phyloP scores from a whole-genome alignment of 148 eudicot genomes.

The Nyssa sinensis region DNA sequence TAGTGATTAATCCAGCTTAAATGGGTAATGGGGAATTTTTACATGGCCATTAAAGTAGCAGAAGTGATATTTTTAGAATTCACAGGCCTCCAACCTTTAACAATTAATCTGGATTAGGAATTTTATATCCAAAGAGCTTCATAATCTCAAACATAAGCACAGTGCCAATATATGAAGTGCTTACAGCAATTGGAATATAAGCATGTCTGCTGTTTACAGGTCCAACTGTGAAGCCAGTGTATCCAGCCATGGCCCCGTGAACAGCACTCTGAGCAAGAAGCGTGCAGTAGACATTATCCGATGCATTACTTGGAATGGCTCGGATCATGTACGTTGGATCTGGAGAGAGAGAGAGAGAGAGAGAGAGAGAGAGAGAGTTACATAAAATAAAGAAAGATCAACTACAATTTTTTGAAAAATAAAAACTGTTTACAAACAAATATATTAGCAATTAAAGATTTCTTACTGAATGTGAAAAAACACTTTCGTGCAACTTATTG shows the following conservation, averaged over 20 bases:
- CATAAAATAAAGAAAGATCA: neutral
- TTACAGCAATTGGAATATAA: conserved; percentile 56
- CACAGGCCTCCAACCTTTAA: too few relatives aligned
- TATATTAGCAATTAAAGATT: too few relatives aligned
- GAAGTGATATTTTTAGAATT: too few relatives aligned
- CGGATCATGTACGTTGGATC: conserved; percentile 72
- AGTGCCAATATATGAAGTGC: conserved; percentile 7
- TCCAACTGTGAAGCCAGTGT: conserved; percentile 60
- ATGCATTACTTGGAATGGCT: conserved; percentile 62
- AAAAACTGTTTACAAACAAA: too few relatives aligned
- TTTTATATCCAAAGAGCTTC: neutral
- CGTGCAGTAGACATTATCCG: conserved; percentile 59
- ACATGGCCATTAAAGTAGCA: too few relatives aligned
- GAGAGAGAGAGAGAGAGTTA: too few relatives aligned
- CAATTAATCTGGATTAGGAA: neutral
- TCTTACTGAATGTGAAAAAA: too few relatives aligned
- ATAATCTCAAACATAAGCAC: neutral
- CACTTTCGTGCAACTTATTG: too few relatives aligned
- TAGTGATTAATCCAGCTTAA: too few relatives aligned
- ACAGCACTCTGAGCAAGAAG: conserved; percentile 66
- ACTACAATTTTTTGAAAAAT: neutral
- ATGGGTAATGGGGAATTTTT: too few relatives aligned
- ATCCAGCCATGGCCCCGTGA: conserved; percentile 73
- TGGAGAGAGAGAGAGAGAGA: conserved; percentile 22
- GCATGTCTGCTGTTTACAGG: conserved; percentile 67